Conservation (phyloP, 257 asterid genomes). For the Cordia subcordata region DNA sequence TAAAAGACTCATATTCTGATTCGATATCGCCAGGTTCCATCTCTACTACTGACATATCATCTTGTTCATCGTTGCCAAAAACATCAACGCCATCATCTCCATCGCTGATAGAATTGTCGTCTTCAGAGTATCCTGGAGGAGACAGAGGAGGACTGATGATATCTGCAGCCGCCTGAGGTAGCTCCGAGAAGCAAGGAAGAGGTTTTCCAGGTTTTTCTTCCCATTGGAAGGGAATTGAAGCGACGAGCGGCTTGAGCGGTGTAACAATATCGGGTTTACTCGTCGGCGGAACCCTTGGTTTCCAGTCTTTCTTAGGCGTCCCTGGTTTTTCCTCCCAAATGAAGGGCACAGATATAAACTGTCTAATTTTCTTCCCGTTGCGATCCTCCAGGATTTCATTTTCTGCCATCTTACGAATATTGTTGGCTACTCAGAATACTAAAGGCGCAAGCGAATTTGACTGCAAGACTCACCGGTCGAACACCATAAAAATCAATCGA, state of each 20-base stretch:
- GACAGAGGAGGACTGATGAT: conserved; percentile 21
- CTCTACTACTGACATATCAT: conserved; percentile 36
- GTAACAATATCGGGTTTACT: conserved; percentile 17
- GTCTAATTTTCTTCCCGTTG: conserved; percentile 47
- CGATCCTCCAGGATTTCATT: conserved; percentile 28
- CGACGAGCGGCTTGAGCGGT: conserved; percentile 54
- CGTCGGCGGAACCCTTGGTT: conserved; percentile 29
- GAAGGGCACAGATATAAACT: conserved; percentile 70
- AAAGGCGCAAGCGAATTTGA: too few species aligned
- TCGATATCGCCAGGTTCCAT: conserved; percentile 34
- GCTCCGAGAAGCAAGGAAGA: conserved; percentile 29
- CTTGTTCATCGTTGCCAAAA: conserved; percentile 8
- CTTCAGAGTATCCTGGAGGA: conserved; percentile 24
- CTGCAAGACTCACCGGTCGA: too few species aligned
- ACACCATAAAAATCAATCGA: too few species aligned
- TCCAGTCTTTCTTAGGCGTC: conserved; percentile 75
- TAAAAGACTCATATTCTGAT: conserved; percentile 46
- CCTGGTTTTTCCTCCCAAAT: conserved; percentile 90
- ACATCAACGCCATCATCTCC: conserved; percentile 11
- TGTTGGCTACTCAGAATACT: too few species aligned
- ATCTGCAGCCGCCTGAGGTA: conserved; percentile 7
- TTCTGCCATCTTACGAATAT: conserved; percentile 43
- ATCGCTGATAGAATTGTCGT: conserved; percentile 19
- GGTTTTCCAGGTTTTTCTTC: conserved; percentile 93
- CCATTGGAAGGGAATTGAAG: conserved; percentile 82